Evolutionary conservation across 1,284 basidiomycete species (phyloP).

Genomic region (Marasmius oreades): DNA sequence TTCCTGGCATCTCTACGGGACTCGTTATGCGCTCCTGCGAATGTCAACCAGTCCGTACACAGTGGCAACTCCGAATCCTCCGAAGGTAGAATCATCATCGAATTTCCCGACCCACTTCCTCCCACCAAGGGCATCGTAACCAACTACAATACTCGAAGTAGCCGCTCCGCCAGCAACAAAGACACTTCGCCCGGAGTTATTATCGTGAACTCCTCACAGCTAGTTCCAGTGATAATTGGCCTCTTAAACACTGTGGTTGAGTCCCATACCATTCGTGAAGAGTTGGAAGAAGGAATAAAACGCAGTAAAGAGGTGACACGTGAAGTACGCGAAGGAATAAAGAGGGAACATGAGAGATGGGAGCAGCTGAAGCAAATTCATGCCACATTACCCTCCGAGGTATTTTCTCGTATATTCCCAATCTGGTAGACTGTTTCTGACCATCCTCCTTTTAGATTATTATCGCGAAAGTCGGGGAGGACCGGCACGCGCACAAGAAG

Average conservation of each 20-base stretch:
- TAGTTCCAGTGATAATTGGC: constrained; percentile 58
- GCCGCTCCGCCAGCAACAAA: constrained; percentile 20
- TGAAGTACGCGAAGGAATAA: constrained; percentile 44
- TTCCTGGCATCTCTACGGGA: constrained; percentile 47
- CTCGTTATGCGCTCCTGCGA: constrained; percentile 20
- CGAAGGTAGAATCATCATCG: constrained; percentile 20
- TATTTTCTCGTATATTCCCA: constrained; percentile 11
- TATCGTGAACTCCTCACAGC: constrained; percentile 51
- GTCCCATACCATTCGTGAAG: constrained; percentile 47
- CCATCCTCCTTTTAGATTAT: not conserved
- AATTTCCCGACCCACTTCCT: constrained; percentile 55
- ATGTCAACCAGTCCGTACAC: constrained; percentile 14
- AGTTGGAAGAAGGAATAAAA: constrained; percentile 51
- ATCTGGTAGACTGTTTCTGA: constrained; percentile 16
- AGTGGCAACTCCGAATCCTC: constrained; percentile 16
- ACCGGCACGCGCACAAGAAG: constrained; percentile 34
- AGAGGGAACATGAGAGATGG: constrained; percentile 43
- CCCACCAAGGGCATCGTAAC: constrained; percentile 35
- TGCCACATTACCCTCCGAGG: constrained; percentile 11
- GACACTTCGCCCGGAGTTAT: constrained; percentile 19
- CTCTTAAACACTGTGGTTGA: constrained; percentile 51
- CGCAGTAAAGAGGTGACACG: constrained; percentile 51
- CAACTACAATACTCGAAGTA: constrained; percentile 34
- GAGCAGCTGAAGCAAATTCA: constrained; percentile 33
- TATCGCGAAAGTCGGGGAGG: constrained; percentile 25